These are phyloP conservation scores for Sarocladiaceae sp. DNA, from an alignment of 2,329 filamentous ascomycete species.

Conservation along the genomic window DNA sequence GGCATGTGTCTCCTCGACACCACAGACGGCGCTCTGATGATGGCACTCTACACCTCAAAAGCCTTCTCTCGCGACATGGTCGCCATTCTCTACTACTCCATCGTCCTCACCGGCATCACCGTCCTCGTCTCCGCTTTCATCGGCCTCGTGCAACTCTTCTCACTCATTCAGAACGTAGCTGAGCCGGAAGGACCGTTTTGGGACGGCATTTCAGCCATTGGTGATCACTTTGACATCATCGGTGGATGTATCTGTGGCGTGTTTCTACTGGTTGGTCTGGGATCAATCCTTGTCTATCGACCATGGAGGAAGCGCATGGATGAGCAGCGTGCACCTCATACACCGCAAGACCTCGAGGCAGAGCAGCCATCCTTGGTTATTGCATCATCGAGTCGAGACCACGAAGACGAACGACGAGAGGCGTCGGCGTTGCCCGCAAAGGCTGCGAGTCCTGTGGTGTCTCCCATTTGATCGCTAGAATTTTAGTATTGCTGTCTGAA, in stretches of 20 bases:
- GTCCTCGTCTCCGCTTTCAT: slow-evolving; percentile 82
- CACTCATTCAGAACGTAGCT: slow-evolving; percentile 71
- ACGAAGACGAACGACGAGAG: no score
- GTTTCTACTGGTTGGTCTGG: slow-evolving; percentile 72
- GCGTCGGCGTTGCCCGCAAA: no score
- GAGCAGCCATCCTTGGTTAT: background rate
- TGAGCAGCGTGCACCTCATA: background rate
- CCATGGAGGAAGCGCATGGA: slow-evolving; percentile 64
- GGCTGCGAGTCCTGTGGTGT: no score
- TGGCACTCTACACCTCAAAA: slow-evolving; percentile 82
- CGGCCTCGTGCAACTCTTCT: slow-evolving; percentile 78
- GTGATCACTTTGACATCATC: slow-evolving; percentile 81
- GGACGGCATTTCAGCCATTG: slow-evolving; percentile 74
- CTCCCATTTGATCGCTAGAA: no score
- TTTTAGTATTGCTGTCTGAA: no score
- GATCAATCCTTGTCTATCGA: slow-evolving; percentile 71
- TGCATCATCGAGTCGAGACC: background rate
- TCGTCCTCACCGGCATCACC: slow-evolving; percentile 79
- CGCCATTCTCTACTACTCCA: slow-evolving; percentile 92
- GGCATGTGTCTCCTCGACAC: slow-evolving; percentile 97
- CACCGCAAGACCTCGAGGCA: background rate
- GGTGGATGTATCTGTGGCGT: slow-evolving; percentile 82
- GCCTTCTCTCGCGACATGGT: slow-evolving; percentile 74
- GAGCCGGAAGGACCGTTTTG: slow-evolving; percentile 76
- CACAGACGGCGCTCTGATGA: slow-evolving; percentile 90